Percentiles rank a stretch among this genome's conserved stretches.
These are phyloP conservation scores for Blastobotrys attinorum DNA, from an alignment of 805 yeast species.

Conservation along the genomic window DNA sequence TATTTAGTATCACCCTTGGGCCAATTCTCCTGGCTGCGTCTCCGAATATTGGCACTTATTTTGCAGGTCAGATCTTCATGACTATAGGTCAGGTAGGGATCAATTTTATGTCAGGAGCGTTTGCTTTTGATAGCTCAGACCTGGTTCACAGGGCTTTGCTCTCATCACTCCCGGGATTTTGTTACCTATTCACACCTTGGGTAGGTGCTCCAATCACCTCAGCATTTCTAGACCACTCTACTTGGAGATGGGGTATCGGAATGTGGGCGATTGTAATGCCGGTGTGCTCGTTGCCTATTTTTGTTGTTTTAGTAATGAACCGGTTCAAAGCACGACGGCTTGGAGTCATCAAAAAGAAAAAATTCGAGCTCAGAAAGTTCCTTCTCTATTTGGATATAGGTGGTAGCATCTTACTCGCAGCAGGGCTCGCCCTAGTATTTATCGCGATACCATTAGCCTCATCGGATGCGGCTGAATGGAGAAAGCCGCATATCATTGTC, in stretches of 20 bases:
- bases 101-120: constrained; percentile 30
- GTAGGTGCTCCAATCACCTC: constrained; percentile 30
- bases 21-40: constrained; percentile 32
- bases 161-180: constrained; percentile 32
- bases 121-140: constrained; percentile 32
- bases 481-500: constrained; percentile 1
- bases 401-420: constrained; percentile 2
- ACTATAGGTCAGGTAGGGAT: constrained; percentile 35
- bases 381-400: constrained; percentile 1
- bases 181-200: constrained; percentile 33
- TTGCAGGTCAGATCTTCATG: constrained; percentile 33
- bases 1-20: constrained; percentile 27
- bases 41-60: constrained; percentile 30
- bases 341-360: constrained; percentile 7
- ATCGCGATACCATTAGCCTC: constrained; percentile 5
- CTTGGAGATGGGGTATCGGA: constrained; percentile 51
- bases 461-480: background rate
- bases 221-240: constrained; percentile 24
- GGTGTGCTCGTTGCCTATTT: constrained; percentile 24
- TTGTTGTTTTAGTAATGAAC: constrained; percentile 14
- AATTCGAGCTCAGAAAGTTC: background rate
- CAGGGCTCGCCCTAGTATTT: constrained; percentile 4
- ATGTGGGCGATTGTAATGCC: constrained; percentile 42
- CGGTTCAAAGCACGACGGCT: constrained; percentile 14
- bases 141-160: constrained; percentile 34